phyloP scores from a whole-genome alignment of 2,329 filamentous ascomycete genomes.

The Knoxdaviesia capensis region DNA sequence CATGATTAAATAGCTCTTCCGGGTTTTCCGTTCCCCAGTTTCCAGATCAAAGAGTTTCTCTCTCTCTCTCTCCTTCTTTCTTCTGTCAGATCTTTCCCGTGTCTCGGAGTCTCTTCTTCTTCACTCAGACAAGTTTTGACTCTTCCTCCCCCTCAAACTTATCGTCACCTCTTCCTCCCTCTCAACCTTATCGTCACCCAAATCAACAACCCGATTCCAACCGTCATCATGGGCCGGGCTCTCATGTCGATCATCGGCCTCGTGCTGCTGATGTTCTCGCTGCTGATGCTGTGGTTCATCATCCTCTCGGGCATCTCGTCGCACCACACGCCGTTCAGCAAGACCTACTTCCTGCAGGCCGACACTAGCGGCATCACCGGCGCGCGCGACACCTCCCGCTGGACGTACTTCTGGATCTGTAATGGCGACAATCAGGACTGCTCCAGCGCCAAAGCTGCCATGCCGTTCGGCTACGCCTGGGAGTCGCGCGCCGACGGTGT shows the following conservation, averaged over 20 bases:
- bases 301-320: conserved; percentile 32
- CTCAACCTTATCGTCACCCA: background rate
- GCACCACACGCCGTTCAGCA: conserved; percentile 34
- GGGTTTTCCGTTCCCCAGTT: no score
- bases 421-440: conserved; percentile 45
- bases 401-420: conserved; percentile 84
- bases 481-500: conserved; percentile 21
- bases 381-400: conserved; percentile 49
- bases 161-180: background rate
- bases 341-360: conserved; percentile 73
- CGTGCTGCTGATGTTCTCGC: conserved; percentile 27
- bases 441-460: conserved; percentile 35
- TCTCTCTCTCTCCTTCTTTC: background rate
- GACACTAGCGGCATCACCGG: conserved; percentile 53
- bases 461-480: conserved; percentile 57
- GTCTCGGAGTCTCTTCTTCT: background rate
- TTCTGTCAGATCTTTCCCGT: background rate
- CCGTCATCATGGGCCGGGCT: background rate
- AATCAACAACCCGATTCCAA: background rate
- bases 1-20: no score
- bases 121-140: background rate
- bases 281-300: conserved; percentile 36
- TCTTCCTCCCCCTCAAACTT: background rate
- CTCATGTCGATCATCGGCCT: conserved; percentile 15
- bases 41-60: background rate